Percentiles rank a stretch among this genome's conserved stretches.
These are phyloP conservation scores for Rubia balearica DNA, from an alignment of 305 asterid species.

Conservation along the genomic window DNA sequence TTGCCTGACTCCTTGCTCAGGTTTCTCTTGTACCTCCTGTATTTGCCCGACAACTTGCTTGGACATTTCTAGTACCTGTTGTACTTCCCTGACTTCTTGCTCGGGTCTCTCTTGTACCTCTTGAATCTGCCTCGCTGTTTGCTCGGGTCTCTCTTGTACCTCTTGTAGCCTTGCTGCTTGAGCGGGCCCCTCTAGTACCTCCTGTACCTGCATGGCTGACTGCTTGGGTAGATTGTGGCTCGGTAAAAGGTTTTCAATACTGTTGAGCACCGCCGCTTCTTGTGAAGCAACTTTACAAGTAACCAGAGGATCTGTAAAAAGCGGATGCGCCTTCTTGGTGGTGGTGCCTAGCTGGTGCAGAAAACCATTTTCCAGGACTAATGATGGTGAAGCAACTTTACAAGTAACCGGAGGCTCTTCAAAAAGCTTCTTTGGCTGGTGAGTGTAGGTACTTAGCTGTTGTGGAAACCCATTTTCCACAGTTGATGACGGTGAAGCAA, in stretches of 20 bases:
- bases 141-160: not conserved
- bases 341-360: too few relatives aligned
- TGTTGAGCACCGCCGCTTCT: constrained; percentile 19
- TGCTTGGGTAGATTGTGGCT: constrained; percentile 11
- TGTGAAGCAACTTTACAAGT: too few relatives aligned
- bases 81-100: not conserved
- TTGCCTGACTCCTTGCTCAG: constrained; percentile 21
- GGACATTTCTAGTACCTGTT: not conserved
- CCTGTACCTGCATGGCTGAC: not conserved
- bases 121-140: not conserved
- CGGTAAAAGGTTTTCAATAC: constrained; percentile 20
- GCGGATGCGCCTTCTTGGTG: too few relatives aligned
- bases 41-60: constrained; percentile 19
- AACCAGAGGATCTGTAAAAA: too few relatives aligned
- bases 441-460: constrained; percentile 17
- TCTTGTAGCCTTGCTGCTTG: not conserved
- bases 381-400: constrained; percentile 15
- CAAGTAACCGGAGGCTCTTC: constrained; percentile 10
- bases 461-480: constrained; percentile 15
- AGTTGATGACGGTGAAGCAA: constrained; percentile 14
- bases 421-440: constrained; percentile 21
- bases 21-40: constrained; percentile 25
- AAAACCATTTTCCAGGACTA: too few relatives aligned
- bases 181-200: not conserved
- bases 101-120: constrained; percentile 8